Conservation (phyloP, 75 land plant species). For the Pinus taeda region DNA sequence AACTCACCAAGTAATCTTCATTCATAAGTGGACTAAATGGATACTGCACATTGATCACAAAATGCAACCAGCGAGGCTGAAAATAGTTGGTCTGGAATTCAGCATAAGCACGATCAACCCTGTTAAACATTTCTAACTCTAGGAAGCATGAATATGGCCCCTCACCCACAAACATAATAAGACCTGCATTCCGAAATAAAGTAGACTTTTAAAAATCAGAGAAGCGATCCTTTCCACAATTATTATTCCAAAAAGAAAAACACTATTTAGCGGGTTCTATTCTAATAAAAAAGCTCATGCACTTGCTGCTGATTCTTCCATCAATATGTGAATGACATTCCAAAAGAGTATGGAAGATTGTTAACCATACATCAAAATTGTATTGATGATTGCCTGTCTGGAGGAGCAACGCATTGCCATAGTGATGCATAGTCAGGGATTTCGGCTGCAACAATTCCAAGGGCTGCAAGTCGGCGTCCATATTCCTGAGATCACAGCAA, state of each 20-base stretch:
- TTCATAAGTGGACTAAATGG: not conserved
- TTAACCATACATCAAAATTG: conserved; percentile 4
- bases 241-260: not conserved
- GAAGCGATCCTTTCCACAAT: not conserved
- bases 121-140: not conserved
- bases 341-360: not conserved
- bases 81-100: not conserved
- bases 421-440: conserved; percentile 71
- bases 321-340: not conserved
- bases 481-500: conserved; percentile 56
- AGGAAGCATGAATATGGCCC: not conserved
- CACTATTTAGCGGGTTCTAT: not conserved
- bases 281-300: not conserved
- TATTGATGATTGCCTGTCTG: conserved; percentile 44
- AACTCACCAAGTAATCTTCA: not conserved
- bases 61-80: not conserved
- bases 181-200: not conserved
- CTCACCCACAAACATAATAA: too few relatives aligned
- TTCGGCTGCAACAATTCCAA: conserved; percentile 70
- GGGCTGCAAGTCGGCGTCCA: conserved; percentile 73
- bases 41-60: not conserved
- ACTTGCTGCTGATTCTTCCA: not conserved
- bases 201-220: not conserved
- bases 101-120: not conserved
- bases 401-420: conserved; percentile 89